A percentile compares a stretch with the other conserved stretches of the same genome.
Evolutionary conservation across 306 rosid genomes (phyloP).

Genomic region (Vigna nakashimae): DNA sequence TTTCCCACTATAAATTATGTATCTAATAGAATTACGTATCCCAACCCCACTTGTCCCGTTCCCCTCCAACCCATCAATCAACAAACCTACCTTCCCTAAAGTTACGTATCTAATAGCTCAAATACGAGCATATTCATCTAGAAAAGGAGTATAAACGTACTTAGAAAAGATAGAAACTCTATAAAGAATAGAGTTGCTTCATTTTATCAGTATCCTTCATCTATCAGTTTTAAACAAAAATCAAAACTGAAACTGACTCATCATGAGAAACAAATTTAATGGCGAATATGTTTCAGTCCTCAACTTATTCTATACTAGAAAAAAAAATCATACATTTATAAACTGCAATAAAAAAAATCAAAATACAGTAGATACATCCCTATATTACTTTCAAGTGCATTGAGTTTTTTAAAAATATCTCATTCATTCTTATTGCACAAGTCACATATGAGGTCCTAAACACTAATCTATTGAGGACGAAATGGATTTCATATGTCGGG

Average conservation of each 20-base stretch:
- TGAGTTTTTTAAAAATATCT: background rate
- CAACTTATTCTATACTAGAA: background rate
- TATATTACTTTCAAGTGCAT: background rate
- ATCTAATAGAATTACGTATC: too few relatives aligned
- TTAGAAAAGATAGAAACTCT: slow-evolving; percentile 9
- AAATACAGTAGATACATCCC: background rate
- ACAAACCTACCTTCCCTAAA: slow-evolving; percentile 56
- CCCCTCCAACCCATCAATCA: too few relatives aligned
- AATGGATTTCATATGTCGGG: too few relatives aligned
- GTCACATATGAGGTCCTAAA: too few relatives aligned
- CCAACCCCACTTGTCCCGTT: too few relatives aligned
- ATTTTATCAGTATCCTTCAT: slow-evolving; percentile 6
- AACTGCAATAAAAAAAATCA: background rate
- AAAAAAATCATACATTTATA: background rate
- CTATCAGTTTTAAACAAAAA: slow-evolving; percentile 11
- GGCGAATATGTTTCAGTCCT: background rate
- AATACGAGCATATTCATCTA: slow-evolving; percentile 52
- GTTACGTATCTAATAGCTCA: too few relatives aligned
- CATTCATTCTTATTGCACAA: too few relatives aligned
- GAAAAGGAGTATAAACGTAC: slow-evolving; percentile 44
- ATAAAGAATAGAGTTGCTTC: slow-evolving; percentile 16
- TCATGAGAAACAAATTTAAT: slow-evolving; percentile 1
- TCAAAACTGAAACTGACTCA: slow-evolving; percentile 19
- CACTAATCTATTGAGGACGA: too few relatives aligned
- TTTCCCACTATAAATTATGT: too few relatives aligned